Percentiles rank a stretch among this genome's conserved stretches.
Evolutionary conservation across 2,329 filamentous ascomycete species (phyloP).

Genomic region (Colletotrichum neosansevieriae): DNA sequence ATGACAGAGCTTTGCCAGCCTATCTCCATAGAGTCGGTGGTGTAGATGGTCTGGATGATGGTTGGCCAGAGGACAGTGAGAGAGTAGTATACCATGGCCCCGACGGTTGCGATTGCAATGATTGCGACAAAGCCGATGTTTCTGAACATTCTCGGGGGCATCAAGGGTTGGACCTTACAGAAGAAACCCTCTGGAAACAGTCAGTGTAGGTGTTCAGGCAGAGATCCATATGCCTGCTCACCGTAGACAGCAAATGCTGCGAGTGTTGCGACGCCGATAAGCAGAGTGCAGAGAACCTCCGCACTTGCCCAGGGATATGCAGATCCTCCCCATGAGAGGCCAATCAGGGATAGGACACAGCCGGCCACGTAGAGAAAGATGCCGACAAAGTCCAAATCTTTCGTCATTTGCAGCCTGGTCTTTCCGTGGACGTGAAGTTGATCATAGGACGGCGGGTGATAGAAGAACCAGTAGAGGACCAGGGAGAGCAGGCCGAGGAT

Average conservation of each 20-base stretch:
- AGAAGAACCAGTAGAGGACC: too few species aligned
- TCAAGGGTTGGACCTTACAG: conserved; percentile 51
- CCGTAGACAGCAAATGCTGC: too few species aligned
- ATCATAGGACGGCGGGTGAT: conserved; percentile 56
- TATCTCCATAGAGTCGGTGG: conserved; percentile 51
- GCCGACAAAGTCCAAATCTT: conserved; percentile 59
- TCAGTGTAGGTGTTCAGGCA: not conserved
- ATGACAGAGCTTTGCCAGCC: conserved; percentile 57
- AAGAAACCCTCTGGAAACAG: conserved; percentile 37
- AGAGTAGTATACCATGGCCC: conserved; percentile 59
- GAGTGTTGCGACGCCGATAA: not conserved
- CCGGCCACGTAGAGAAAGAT: conserved; percentile 57
- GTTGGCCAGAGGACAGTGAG: conserved; percentile 59
- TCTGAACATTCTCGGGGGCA: conserved; percentile 57
- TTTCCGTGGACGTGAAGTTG: conserved; percentile 55
- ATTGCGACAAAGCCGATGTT: conserved; percentile 55
- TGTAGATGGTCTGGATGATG: conserved; percentile 56
- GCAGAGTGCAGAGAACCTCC: conserved; percentile 48
- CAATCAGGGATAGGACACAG: conserved; percentile 45
- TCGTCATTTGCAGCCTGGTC: conserved; percentile 52
- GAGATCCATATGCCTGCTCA: not conserved
- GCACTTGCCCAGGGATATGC: conserved; percentile 7
- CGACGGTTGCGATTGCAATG: conserved; percentile 43
- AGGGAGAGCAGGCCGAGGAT: too few species aligned
- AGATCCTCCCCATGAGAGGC: conserved; percentile 6